Evolutionary conservation across 257 asterid genomes (phyloP).

Genomic region (Leptodermis oblonga): DNA sequence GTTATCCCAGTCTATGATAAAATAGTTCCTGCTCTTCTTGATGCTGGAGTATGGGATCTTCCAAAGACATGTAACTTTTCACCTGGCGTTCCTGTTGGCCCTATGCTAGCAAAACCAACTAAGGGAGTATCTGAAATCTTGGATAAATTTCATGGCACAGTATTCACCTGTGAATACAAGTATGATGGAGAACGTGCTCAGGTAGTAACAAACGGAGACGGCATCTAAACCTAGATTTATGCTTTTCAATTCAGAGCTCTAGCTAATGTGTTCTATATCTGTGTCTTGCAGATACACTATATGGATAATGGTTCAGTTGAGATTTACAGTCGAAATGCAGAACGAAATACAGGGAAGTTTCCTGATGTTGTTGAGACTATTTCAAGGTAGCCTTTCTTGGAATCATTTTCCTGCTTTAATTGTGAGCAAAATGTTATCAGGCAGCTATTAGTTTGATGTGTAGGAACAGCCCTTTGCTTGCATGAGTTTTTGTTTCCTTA

Average conservation of each 20-base stretch:
- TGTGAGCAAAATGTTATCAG: background rate
- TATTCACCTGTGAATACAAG: slow-evolving; percentile 94
- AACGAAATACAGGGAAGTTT: slow-evolving; percentile 88
- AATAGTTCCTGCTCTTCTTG: slow-evolving; percentile 79
- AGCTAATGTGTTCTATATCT: slow-evolving; percentile 1
- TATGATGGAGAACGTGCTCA: slow-evolving; percentile 99
- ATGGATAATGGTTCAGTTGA: slow-evolving; percentile 85
- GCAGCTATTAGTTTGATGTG: background rate
- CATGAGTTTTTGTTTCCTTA: background rate
- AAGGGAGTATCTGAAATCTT: slow-evolving; percentile 93
- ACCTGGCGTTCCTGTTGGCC: slow-evolving; percentile 93
- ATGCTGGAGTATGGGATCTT: slow-evolving; percentile 92
- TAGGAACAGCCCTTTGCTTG: slow-evolving; percentile 1
- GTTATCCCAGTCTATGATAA: slow-evolving; percentile 85
- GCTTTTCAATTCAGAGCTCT: background rate
- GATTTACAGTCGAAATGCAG: slow-evolving; percentile 97
- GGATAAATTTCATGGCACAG: slow-evolving; percentile 87
- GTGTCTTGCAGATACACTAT: slow-evolving; percentile 58
- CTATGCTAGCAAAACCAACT: slow-evolving; percentile 98
- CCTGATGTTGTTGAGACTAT: slow-evolving; percentile 83
- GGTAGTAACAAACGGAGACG: slow-evolving; percentile 38
- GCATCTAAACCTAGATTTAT: background rate
- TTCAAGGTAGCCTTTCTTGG: slow-evolving; percentile 52
- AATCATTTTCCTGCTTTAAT: slow-evolving; percentile 1
- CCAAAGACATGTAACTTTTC: slow-evolving; percentile 70